Percentiles rank a stretch among this genome's conserved stretches.
These are phyloP conservation scores for Alternaria sp. DNA, from an alignment of 2,329 filamentous ascomycete genomes.

Conservation along the genomic window DNA sequence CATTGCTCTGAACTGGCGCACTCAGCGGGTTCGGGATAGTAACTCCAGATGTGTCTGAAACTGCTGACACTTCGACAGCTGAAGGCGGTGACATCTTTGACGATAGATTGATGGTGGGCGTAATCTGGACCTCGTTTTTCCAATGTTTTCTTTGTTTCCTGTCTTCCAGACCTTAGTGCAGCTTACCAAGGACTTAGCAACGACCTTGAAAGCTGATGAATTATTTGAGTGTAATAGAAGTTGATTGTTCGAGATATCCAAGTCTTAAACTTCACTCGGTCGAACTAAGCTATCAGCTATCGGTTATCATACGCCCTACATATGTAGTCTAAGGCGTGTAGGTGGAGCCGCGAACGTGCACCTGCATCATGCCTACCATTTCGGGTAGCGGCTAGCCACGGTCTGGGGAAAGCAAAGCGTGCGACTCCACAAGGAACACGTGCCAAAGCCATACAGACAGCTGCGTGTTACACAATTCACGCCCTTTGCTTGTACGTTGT, in stretches of 20 bases:
- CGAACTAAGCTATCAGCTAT: constrained; percentile 1
- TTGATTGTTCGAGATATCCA: not conserved
- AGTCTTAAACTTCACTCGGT: constrained; percentile 10
- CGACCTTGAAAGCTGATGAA: not conserved
- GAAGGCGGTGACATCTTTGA: constrained; percentile 41
- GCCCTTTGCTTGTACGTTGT: constrained; percentile 17
- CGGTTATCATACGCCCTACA: constrained; percentile 32
- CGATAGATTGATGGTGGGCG: not conserved
- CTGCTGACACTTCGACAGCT: constrained; percentile 53
- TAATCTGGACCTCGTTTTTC: not conserved
- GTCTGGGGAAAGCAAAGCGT: constrained; percentile 34
- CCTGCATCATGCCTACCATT: constrained; percentile 29
- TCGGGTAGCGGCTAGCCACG: constrained; percentile 45
- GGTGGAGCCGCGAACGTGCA: constrained; percentile 27
- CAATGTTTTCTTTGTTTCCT: not conserved
- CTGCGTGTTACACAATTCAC: constrained; percentile 7
- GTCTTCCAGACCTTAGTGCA: not conserved
- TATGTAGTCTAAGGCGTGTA: constrained; percentile 28
- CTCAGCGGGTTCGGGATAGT: constrained; percentile 63
- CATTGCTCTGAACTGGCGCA: constrained; percentile 61
- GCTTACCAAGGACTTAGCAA: not conserved
- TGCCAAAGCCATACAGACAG: constrained; percentile 17
- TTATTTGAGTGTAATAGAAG: not conserved
- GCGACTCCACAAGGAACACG: constrained; percentile 23
- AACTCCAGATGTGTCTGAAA: constrained; percentile 58